Evolutionary conservation across 352 stramenopile genomes (phyloP), one percentile per base, ranked within the genome.

Genomic region (Halophytophthora batemanensis): DNA sequence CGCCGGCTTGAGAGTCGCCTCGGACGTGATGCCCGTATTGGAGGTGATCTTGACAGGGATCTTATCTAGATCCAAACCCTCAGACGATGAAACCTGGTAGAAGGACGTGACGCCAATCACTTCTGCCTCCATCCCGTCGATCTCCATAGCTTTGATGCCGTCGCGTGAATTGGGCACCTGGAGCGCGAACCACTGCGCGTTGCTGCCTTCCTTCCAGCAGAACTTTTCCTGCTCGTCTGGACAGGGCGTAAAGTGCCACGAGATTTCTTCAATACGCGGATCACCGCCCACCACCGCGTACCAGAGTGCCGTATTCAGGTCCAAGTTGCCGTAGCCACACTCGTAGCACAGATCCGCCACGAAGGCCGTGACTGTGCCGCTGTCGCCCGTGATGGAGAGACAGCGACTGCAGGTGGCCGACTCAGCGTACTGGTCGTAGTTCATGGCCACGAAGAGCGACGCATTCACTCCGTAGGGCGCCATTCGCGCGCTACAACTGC

Each of bases 41-140:
- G 78, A 90, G 49, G 58, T 78, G 38, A 73, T 71, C 50, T 61
- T 76, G 85, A 98, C 79, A 95, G 96, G n/a, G 5, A 73, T 55
- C 23, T 50, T 61, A 18, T 66, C 48, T 25, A 73, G 35, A 44
- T 73, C 60, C n/a, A 73, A 64, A 12, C 51, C 47, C 21, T 66
- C 60, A 15, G 51, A 51, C n/a, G 64, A 59, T 22, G 64, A 50
- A 2, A 73, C 50, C 23, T 73, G 64, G 44, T 69, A 98, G 69
- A 98, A 98, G 70, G 93, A 98, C 55, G 96, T 89, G 35, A 98
- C 92, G 2, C 69, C 69, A 36, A 79, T 79, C n/a, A 78, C 56
- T 31, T 65, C 47, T 8, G 63, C 65, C 22, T 77, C 61, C 14
- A 61, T 52, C 19, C 65, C 68, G 33, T 68, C 69, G 48, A 84